Conservation (phyloP, 2,329 filamentous ascomycete genomes). For the Aspergillus costaricaensis region DNA sequence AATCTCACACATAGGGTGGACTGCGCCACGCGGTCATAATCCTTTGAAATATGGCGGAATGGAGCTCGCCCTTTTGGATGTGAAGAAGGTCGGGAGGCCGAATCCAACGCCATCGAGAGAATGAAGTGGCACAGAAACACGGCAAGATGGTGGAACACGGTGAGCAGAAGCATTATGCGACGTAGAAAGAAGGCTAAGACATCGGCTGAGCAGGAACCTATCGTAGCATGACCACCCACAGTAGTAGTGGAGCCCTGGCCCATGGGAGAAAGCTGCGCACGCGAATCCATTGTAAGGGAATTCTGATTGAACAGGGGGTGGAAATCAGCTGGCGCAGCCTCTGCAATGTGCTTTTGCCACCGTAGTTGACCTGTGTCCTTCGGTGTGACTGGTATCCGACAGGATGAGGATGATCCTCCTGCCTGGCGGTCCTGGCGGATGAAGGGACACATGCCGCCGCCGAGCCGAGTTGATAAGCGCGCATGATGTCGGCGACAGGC, state of each 20-base stretch:
- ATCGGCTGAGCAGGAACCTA: background rate
- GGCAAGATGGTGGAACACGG: background rate
- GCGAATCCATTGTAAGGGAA: background rate
- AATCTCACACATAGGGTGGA: background rate
- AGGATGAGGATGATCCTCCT: background rate
- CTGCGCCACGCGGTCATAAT: background rate
- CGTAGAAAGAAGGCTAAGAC: background rate
- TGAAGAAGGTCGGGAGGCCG: background rate
- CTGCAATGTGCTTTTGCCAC: slow-evolving; percentile 1
- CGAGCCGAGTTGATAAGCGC: background rate
- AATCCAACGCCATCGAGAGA: background rate
- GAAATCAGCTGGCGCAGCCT: background rate
- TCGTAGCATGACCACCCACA: background rate
- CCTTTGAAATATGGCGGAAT: background rate
- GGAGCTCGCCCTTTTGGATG: background rate
- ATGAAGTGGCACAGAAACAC: background rate
- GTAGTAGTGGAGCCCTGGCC: background rate
- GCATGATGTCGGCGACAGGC: background rate
- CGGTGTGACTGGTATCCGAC: background rate
- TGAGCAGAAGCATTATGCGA: background rate
- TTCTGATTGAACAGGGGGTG: background rate
- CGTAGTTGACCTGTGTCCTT: background rate
- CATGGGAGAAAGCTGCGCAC: background rate
- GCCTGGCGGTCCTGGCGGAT: background rate
- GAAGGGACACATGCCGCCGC: background rate